Conservation (phyloP, 1,139 yeast species). For the Geotrichum macrosporum region DNA sequence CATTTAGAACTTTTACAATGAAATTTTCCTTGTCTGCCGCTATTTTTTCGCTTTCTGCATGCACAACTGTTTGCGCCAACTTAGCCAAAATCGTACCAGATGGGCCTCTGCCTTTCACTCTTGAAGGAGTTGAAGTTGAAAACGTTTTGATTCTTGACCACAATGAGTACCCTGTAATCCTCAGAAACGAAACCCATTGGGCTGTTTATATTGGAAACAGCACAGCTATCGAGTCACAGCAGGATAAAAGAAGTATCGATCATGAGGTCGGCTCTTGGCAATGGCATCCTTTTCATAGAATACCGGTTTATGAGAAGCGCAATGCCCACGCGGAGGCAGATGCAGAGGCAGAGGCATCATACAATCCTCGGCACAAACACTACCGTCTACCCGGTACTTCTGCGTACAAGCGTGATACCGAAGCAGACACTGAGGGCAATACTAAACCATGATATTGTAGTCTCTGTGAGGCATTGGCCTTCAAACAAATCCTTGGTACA, state of each 20-base stretch:
- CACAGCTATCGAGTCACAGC: background rate
- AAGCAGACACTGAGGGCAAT: too few relatives aligned
- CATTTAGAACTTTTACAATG: too few relatives aligned
- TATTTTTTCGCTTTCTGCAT: too few relatives aligned
- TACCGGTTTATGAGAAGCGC: conserved; percentile 10
- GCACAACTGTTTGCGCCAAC: too few relatives aligned
- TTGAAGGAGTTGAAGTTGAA: conserved; percentile 10
- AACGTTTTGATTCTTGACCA: conserved; percentile 1
- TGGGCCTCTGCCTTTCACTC: conserved; percentile 10
- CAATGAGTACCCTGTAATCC: conserved; percentile 5
- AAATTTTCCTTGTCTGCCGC: too few relatives aligned
- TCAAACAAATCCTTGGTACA: too few relatives aligned
- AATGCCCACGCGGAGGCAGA: conserved; percentile 4
- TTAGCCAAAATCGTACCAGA: too few relatives aligned
- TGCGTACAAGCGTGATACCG: too few relatives aligned
- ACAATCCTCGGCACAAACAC: conserved; percentile 10
- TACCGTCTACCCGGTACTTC: conserved; percentile 7
- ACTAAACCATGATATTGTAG: too few relatives aligned
- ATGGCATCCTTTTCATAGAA: conserved; percentile 14
- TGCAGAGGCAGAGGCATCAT: conserved; percentile 1
- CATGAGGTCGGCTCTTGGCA: conserved; percentile 12
- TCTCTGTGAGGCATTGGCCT: too few relatives aligned
- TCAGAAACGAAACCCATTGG: conserved; percentile 6
- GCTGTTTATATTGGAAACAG: conserved; percentile 9
- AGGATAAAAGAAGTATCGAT: conserved; percentile 4